A percentile compares a stretch with the other conserved stretches of the same genome.
phyloP scores from a whole-genome alignment of 1,139 yeast species.

The Kurtzmaniella natalensis region DNA sequence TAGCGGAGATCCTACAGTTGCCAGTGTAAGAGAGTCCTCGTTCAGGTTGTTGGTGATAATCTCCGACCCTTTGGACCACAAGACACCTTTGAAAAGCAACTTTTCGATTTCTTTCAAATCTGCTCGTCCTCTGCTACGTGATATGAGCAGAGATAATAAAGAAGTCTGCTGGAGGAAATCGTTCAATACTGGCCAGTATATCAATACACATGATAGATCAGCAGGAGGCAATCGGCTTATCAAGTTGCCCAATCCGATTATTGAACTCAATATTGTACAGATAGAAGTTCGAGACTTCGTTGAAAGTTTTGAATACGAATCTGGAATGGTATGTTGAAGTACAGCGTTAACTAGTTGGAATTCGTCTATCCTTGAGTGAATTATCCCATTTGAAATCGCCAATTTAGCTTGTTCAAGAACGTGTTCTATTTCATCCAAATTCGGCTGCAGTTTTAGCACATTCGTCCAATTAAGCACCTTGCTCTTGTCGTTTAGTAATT shows the following conservation, averaged over 20 bases:
- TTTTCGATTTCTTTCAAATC: slow-evolving; percentile 35
- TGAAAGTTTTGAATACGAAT: slow-evolving; percentile 17
- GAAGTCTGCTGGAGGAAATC: background rate
- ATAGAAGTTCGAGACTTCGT: slow-evolving; percentile 10
- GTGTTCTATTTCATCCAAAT: slow-evolving; percentile 13
- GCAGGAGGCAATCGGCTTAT: slow-evolving; percentile 14
- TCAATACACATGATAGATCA: background rate
- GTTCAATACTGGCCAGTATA: slow-evolving; percentile 10
- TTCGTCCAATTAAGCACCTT: background rate
- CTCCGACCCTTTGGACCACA: slow-evolving; percentile 16
- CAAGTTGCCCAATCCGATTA: slow-evolving; percentile 29
- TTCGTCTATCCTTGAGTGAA: slow-evolving; percentile 4
- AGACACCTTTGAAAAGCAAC: slow-evolving; percentile 32
- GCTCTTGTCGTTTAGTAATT: too few relatives aligned
- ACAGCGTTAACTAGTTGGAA: slow-evolving; percentile 19
- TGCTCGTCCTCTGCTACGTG: slow-evolving; percentile 5
- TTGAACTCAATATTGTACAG: slow-evolving; percentile 15
- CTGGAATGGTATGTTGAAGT: slow-evolving; percentile 31
- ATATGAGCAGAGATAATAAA: background rate
- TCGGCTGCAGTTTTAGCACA: slow-evolving; percentile 20
- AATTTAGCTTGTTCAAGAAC: too few relatives aligned
- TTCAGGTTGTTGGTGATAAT: too few relatives aligned
- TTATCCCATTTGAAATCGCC: too few relatives aligned
- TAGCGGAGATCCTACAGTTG: too few relatives aligned
- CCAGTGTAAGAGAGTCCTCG: too few relatives aligned